Conservation (phyloP, 1,284 basidiomycete species). For the Rhodotorula sp. region DNA sequence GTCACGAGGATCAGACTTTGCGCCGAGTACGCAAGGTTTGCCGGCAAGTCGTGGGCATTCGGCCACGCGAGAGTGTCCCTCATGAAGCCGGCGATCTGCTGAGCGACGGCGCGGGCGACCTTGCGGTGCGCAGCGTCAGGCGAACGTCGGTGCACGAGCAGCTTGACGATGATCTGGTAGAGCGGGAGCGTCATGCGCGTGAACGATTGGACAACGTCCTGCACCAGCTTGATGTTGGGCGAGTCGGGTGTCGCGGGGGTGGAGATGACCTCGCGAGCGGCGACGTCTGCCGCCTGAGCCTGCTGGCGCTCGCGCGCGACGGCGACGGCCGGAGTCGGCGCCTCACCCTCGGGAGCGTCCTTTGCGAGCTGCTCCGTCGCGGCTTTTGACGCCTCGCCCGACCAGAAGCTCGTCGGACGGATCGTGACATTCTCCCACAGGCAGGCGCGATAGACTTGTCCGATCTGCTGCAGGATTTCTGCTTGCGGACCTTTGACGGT, state of each 20-base stretch:
- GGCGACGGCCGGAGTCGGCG: constrained; percentile 12
- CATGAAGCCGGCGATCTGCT: constrained; percentile 69
- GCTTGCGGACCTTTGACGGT: constrained; percentile 59
- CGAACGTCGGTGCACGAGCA: constrained; percentile 74
- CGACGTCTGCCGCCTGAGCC: constrained; percentile 24
- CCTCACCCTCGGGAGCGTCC: constrained; percentile 24
- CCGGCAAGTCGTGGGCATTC: constrained; percentile 49
- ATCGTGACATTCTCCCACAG: constrained; percentile 75
- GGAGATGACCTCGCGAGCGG: constrained; percentile 32
- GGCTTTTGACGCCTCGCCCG: constrained; percentile 27
- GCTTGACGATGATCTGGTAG: constrained; percentile 78
- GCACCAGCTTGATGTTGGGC: constrained; percentile 69
- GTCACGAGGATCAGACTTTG: constrained; percentile 71
- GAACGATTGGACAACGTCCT: constrained; percentile 75
- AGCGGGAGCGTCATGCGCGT: constrained; percentile 76
- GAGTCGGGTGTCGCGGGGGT: constrained; percentile 53
- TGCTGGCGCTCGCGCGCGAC: constrained; percentile 17
- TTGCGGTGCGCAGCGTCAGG: constrained; percentile 73
- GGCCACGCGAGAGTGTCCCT: constrained; percentile 66
- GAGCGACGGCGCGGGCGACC: constrained; percentile 69
- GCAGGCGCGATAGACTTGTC: constrained; percentile 74
- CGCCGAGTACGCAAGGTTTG: constrained; percentile 54
- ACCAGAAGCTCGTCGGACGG: constrained; percentile 31
- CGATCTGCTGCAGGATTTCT: constrained; percentile 70
- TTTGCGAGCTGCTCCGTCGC: constrained; percentile 28